A percentile compares a stretch with the other conserved stretches of the same genome.
Conservation (phyloP, 257 asterid genomes). For the Nicotiana otophora region DNA sequence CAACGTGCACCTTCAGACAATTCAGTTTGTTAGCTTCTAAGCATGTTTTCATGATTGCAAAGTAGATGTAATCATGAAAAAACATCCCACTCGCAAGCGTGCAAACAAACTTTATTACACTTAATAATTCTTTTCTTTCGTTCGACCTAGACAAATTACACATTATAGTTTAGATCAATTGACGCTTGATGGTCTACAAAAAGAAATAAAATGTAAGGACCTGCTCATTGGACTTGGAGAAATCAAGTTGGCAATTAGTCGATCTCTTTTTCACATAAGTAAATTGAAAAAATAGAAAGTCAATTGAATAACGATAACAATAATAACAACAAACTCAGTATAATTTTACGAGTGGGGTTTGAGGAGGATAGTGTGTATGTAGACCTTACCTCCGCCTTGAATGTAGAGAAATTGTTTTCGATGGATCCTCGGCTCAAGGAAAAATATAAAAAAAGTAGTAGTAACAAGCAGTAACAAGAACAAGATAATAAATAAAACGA, state of each 20-base stretch:
- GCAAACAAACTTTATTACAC: neutral
- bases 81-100: conserved; percentile 23
- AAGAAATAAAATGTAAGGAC: neutral
- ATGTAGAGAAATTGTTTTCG: no score
- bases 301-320: neutral
- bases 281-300: no score
- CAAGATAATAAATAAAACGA: no score
- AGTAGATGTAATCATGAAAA: conserved; percentile 28
- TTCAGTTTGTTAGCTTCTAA: conserved; percentile 74
- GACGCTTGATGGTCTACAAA: neutral
- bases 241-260: neutral
- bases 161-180: neutral
- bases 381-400: no score
- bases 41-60: conserved; percentile 75
- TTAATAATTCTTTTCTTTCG: neutral
- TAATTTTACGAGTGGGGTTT: no score
- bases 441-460: no score
- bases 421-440: no score
- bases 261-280: neutral
- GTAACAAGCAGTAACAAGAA: no score
- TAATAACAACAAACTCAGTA: no score
- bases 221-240: neutral
- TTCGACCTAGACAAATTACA: neutral
- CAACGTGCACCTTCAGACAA: conserved; percentile 4
- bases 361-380: no score